These are phyloP conservation scores for Cruciata laevipes DNA, from an alignment of 257 asterid species.

Conservation along the genomic window DNA sequence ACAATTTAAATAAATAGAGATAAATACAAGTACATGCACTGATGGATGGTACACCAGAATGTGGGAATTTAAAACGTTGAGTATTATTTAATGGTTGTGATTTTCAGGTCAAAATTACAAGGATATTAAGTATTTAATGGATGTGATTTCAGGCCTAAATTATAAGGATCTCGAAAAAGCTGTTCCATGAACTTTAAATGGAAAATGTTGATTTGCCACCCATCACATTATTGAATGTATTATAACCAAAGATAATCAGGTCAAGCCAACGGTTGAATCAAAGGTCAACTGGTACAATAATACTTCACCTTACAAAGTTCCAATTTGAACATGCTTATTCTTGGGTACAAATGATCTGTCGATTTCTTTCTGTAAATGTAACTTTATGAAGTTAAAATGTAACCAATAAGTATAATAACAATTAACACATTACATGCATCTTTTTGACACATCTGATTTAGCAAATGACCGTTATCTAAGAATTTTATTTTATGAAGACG, in stretches of 20 bases:
- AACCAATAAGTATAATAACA: too few relatives aligned
- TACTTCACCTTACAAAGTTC: not conserved
- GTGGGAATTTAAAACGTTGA: not conserved
- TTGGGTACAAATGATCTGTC: too few relatives aligned
- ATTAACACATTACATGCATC: too few relatives aligned
- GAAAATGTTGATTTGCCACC: not conserved
- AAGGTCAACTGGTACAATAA: not conserved
- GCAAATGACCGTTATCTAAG: too few relatives aligned
- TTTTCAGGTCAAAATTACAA: not conserved
- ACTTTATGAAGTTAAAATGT: too few relatives aligned
- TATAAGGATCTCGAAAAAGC: not conserved
- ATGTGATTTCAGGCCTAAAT: not conserved
- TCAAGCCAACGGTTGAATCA: not conserved
- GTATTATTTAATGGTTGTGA: not conserved
- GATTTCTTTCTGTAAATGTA: too few relatives aligned
- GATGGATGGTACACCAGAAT: not conserved
- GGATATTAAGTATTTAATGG: not conserved
- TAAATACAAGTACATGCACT: not conserved
- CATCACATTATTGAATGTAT: too few relatives aligned
- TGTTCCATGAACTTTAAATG: not conserved
- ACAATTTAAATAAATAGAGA: not conserved
- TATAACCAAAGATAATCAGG: not conserved
- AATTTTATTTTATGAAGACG: too few relatives aligned
- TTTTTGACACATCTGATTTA: too few relatives aligned
- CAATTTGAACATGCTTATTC: not conserved